These are phyloP conservation scores for Castanospermum australe DNA, from an alignment of 306 rosid species.

Conservation along the genomic window DNA sequence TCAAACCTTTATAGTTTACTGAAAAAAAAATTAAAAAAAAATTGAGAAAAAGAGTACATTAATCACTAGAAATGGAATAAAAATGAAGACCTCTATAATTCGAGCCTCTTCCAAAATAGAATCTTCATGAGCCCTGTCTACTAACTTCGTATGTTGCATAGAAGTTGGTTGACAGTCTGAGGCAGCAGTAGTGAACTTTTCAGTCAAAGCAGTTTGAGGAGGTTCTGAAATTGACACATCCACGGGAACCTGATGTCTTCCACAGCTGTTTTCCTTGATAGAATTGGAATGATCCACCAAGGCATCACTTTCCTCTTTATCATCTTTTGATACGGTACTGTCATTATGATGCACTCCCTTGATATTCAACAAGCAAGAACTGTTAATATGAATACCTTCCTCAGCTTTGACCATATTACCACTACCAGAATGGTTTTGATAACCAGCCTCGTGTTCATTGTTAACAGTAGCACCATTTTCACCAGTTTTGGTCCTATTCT, in stretches of 20 bases:
- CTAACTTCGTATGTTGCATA: slow-evolving; percentile 36
- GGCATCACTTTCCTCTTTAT: slow-evolving; percentile 33
- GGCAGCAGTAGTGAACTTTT: slow-evolving; percentile 35
- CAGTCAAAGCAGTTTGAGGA: slow-evolving; percentile 34
- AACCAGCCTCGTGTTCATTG: slow-evolving; percentile 40
- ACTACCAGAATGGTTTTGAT: slow-evolving; percentile 41
- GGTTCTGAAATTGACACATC: slow-evolving; percentile 36
- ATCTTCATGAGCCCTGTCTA: slow-evolving; percentile 68
- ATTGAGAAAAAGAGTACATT: slow-evolving; percentile 11
- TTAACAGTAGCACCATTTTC: slow-evolving; percentile 34
- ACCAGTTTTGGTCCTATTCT: slow-evolving; percentile 20
- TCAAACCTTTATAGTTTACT: slow-evolving; percentile 21
- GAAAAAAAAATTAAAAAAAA: neutral
- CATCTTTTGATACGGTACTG: slow-evolving; percentile 27
- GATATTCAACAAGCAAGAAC: slow-evolving; percentile 30
- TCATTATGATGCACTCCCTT: slow-evolving; percentile 41
- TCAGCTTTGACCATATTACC: slow-evolving; percentile 36
- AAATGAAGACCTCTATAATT: slow-evolving; percentile 63
- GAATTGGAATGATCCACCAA: slow-evolving; percentile 32
- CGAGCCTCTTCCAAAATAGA: slow-evolving; percentile 78
- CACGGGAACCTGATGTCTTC: slow-evolving; percentile 28
- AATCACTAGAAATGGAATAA: slow-evolving; percentile 8
- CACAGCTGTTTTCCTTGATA: slow-evolving; percentile 36
- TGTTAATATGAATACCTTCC: slow-evolving; percentile 36
- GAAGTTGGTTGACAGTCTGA: slow-evolving; percentile 40